Conservation (phyloP, 2,329 filamentous ascomycete genomes). For the Fusarium gaditjirri region DNA sequence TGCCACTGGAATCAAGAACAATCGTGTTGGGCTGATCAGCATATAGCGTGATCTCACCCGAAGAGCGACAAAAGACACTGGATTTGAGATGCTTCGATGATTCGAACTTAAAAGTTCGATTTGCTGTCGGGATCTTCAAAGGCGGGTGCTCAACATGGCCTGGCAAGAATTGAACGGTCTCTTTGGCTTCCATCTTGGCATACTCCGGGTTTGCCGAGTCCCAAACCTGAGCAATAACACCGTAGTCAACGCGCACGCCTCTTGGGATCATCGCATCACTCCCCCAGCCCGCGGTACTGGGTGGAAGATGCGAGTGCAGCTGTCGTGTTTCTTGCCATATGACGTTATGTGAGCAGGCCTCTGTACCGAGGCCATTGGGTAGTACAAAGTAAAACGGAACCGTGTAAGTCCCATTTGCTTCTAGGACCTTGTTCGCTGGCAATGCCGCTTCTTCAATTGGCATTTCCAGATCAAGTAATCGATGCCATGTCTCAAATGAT, state of each 20-base stretch:
- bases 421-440: not conserved
- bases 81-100: constrained; percentile 14
- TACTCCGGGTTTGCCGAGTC: constrained; percentile 7
- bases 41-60: not conserved
- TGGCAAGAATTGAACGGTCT: constrained; percentile 16
- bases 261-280: constrained; percentile 7
- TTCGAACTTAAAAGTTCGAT: not conserved
- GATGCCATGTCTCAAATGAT: constrained; percentile 20
- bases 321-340: constrained; percentile 20
- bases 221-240: constrained; percentile 17
- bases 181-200: constrained; percentile 11
- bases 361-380: constrained; percentile 9
- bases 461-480: constrained; percentile 17
- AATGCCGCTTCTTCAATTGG: not conserved
- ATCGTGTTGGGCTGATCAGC: not conserved
- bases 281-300: constrained; percentile 6
- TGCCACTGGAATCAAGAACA: not conserved
- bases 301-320: constrained; percentile 5
- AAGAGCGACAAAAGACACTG: constrained; percentile 9
- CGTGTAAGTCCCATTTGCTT: constrained; percentile 5
- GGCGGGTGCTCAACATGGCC: not conserved
- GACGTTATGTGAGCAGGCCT: constrained; percentile 15
- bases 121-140: not conserved
- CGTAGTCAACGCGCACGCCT: constrained; percentile 4
- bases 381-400: constrained; percentile 19